phyloP scores from a whole-genome alignment of 169 alveolate genomes.

The Plasmodium billcollinsi region DNA sequence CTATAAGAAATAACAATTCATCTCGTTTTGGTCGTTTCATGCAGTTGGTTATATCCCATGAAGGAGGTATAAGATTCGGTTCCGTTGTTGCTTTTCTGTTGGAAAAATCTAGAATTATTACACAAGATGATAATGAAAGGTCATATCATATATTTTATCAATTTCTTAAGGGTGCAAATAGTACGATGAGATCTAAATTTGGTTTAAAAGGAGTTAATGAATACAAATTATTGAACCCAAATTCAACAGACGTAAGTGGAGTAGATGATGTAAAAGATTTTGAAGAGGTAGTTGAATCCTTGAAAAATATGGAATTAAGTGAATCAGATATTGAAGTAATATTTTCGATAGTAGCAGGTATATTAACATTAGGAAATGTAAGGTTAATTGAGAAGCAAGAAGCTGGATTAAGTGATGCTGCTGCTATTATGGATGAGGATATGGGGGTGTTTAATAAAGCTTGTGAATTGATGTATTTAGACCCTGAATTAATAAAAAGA shows the following conservation, averaged over 20 bases:
- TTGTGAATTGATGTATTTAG: constrained; percentile 88
- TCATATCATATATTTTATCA: constrained; percentile 98
- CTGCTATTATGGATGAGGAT: constrained; percentile 84
- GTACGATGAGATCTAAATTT: constrained; percentile 84
- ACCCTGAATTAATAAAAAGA: constrained; percentile 82
- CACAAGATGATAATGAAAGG: constrained; percentile 95
- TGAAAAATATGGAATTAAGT: constrained; percentile 92
- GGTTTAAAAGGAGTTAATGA: constrained; percentile 83
- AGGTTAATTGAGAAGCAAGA: constrained; percentile 90
- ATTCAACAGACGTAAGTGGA: constrained; percentile 92
- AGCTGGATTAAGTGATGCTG: constrained; percentile 92
- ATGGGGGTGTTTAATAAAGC: constrained; percentile 84
- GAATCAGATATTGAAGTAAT: constrained; percentile 91
- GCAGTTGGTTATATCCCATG: constrained; percentile 90
- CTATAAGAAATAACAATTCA: constrained; percentile 97
- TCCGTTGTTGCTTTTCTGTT: constrained; percentile 94
- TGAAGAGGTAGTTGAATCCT: constrained; percentile 92
- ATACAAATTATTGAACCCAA: constrained; percentile 89
- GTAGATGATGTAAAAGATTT: constrained; percentile 95
- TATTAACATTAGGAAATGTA: constrained; percentile 97
- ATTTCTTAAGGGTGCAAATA: constrained; percentile 92
- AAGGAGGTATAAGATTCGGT: constrained; percentile 93
- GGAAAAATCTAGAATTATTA: constrained; percentile 97
- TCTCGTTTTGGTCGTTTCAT: constrained; percentile 98
- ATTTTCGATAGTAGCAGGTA: constrained; percentile 92